Base-by-base conservation (phyloP, 768 basidiomycete genomes). In the Scleroderma bovista region DNA sequence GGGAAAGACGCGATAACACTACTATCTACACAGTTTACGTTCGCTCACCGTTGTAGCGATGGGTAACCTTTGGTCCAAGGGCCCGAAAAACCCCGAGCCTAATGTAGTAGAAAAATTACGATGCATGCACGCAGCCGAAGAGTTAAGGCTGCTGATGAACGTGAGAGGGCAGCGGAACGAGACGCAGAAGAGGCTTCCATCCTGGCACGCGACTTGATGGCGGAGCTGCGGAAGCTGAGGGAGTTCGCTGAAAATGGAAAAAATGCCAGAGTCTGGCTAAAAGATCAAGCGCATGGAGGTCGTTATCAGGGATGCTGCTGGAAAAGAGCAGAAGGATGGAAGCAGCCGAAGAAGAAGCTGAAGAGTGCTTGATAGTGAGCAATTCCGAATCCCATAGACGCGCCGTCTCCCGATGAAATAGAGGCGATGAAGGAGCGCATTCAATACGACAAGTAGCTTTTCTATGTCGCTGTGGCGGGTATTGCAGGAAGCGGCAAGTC, bases 401-500 rank as follows among this genome's bases (percentile, higher is more conserved):
- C 43, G 8, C 67, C 63, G 6, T 44, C 61, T 3, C 50, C 46
- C 2, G 51, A 32, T 22, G 66, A 68, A 31, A 17, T 57, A 1
- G 45, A 44, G 1, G 51, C 48, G 0, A 44, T 56, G 20, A 62
- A 64, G 34, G 12, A 22, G 26, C 48, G 47, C 3, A 13, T 59
- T 23, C 50, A 59, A 37, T 64, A 64, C 37, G 44, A 31, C 8
- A 60, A 69, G 3, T 60, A 60, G 11, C 36, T 53, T 19, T 62
- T 64, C 42, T 68, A 71, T 44, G 56, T 69, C 29, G 69, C 66
- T 16, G 38, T 71, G 20, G 64, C 65, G 2, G 69, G 69, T 2
- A 16, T 60, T 8, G 58, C 65, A 5, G 69, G 68, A 7, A 63
- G 63, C 26, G 69, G 68, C 13, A 70, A 70, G 53, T 70, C 69